phyloP scores from a whole-genome alignment of 2,329 filamentous ascomycete species.

The Sporothrix pallida region DNA sequence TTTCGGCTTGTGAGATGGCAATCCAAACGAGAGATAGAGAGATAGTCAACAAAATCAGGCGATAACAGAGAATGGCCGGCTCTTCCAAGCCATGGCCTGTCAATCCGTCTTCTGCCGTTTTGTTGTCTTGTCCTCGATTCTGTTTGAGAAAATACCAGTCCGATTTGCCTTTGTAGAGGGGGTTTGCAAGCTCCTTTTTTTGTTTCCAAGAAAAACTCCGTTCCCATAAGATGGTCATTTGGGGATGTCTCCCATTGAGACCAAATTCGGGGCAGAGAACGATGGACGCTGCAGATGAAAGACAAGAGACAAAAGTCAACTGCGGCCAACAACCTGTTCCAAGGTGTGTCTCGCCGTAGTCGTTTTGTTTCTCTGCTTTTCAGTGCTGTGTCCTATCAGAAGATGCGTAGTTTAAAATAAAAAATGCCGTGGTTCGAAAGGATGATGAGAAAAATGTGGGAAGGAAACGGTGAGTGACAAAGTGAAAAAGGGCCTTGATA shows the following conservation, averaged over 20 bases:
- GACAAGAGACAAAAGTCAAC: background rate
- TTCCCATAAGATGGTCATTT: background rate
- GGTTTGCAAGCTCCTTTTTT: conserved; percentile 1
- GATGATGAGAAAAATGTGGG: background rate
- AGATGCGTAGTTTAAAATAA: conserved; percentile 22
- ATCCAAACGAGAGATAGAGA: background rate
- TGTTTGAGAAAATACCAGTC: too few relatives aligned
- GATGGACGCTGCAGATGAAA: background rate
- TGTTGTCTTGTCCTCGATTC: background rate
- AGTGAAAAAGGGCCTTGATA: background rate
- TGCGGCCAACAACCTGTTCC: background rate
- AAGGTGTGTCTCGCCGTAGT: background rate
- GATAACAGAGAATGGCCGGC: background rate
- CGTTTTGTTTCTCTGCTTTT: background rate
- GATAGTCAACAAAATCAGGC: background rate
- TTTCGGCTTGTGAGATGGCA: background rate
- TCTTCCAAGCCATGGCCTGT: conserved; percentile 6
- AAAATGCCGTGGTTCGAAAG: background rate
- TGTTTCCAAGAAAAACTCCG: background rate
- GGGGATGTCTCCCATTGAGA: background rate
- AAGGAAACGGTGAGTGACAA: background rate
- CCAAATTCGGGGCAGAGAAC: background rate
- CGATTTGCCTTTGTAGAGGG: background rate
- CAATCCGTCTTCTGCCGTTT: background rate
- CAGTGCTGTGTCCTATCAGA: background rate